Evolutionary conservation across 495 filamentous ascomycete species (phyloP).

Genomic region (Lasiosphaeria ovina): DNA sequence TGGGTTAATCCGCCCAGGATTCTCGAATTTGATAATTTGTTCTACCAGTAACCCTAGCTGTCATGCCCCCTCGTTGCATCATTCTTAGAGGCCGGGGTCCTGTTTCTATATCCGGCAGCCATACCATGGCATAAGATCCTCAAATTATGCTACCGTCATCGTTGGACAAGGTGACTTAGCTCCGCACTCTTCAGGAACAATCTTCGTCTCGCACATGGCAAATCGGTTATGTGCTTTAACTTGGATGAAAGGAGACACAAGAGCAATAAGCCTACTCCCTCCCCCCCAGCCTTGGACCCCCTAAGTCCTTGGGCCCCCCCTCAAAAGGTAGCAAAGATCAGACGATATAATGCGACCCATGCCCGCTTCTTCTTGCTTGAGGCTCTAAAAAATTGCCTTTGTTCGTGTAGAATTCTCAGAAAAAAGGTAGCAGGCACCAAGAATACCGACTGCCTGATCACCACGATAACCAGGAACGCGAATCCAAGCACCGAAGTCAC

Average conservation of each 20-base stretch:
- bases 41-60: constrained; percentile 34
- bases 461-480: constrained; percentile 4
- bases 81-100: constrained; percentile 45
- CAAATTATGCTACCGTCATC: constrained; percentile 56
- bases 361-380: constrained; percentile 35
- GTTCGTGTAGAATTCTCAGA: constrained; percentile 32
- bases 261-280: constrained; percentile 44
- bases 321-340: constrained; percentile 45
- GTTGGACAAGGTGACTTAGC: constrained; percentile 45
- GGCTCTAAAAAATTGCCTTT: constrained; percentile 29
- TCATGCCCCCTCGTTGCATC: constrained; percentile 50
- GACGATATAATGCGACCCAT: constrained; percentile 50
- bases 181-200: constrained; percentile 48
- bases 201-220: constrained; percentile 50
- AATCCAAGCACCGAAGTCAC: constrained; percentile 11
- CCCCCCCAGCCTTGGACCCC: constrained; percentile 19
- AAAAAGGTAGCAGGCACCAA: constrained; percentile 22
- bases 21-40: constrained; percentile 29
- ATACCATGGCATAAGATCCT: constrained; percentile 56
- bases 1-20: constrained; percentile 40
- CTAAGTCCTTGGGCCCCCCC: constrained; percentile 16
- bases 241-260: constrained; percentile 36
- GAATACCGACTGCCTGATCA: constrained; percentile 14
- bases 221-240: constrained; percentile 48
- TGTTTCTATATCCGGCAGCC: constrained; percentile 51